Conservation (phyloP, 805 yeast genomes). For the Ogataea haglerorum region DNA sequence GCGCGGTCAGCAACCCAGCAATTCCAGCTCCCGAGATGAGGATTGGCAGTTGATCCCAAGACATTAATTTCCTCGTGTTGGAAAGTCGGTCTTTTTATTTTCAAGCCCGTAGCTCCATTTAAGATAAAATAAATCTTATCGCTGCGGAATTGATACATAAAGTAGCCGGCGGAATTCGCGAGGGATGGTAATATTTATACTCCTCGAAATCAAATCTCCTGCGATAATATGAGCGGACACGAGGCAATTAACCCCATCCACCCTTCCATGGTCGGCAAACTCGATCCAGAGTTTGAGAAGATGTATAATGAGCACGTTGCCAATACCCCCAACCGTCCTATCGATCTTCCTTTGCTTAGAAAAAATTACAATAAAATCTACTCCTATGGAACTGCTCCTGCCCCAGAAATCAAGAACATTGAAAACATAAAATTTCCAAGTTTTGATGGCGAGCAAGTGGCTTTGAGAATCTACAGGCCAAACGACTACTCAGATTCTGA, state of each 20-base stretch:
- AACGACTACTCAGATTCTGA: constrained; percentile 18
- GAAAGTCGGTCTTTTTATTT: constrained; percentile 1
- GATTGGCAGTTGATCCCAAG: constrained; percentile 21
- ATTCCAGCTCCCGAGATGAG: constrained; percentile 24
- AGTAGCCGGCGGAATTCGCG: background rate
- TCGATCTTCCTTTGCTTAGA: constrained; percentile 20
- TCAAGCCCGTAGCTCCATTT: background rate
- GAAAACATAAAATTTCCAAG: constrained; percentile 17
- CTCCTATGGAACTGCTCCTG: constrained; percentile 26
- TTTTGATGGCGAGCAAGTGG: constrained; percentile 25
- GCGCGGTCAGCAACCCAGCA: constrained; percentile 27
- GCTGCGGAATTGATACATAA: background rate
- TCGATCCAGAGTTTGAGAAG: constrained; percentile 26
- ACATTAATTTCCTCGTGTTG: background rate
- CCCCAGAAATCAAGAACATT: constrained; percentile 21
- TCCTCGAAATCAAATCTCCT: too few species aligned
- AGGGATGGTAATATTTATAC: background rate
- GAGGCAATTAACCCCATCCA: constrained; percentile 20
- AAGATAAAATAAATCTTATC: background rate
- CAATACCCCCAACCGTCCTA: constrained; percentile 20
- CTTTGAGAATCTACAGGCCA: constrained; percentile 28
- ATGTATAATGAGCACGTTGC: constrained; percentile 27
- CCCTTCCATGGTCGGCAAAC: constrained; percentile 20
- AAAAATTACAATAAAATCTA: constrained; percentile 25
- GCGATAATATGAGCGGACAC: constrained; percentile 10